Evolutionary conservation across 441 rosid genomes (phyloP).

Genomic region (Populus trichocarpa): DNA sequence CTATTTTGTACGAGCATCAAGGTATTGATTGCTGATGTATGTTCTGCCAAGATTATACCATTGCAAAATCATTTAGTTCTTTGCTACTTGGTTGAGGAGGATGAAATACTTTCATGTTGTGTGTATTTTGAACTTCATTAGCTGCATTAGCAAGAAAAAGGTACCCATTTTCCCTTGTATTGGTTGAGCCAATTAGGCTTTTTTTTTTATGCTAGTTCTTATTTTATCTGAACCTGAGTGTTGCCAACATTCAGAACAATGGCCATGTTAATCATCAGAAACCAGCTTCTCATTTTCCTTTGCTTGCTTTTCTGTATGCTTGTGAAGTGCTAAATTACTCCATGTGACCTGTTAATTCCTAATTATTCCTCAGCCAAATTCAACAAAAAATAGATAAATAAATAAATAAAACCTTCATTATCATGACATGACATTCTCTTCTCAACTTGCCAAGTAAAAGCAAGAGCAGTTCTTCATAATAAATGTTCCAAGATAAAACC

Average conservation of each 20-base stretch:
- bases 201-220: background rate
- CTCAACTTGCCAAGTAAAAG: too few relatives aligned
- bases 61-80: background rate
- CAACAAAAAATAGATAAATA: background rate
- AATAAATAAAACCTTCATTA: too few relatives aligned
- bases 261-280: background rate
- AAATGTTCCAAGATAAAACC: too few relatives aligned
- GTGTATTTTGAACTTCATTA: too few relatives aligned
- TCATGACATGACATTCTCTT: too few relatives aligned
- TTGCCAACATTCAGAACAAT: background rate
- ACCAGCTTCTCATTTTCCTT: background rate
- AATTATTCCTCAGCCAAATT: too few relatives aligned
- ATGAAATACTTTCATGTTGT: background rate
- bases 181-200: background rate
- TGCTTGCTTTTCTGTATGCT: background rate
- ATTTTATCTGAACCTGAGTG: background rate
- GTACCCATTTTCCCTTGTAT: background rate
- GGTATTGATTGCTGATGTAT: background rate
- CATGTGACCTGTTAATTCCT: too few relatives aligned
- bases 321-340: too few relatives aligned
- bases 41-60: background rate
- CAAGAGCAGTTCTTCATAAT: too few relatives aligned
- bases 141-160: background rate
- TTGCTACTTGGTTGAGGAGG: background rate
- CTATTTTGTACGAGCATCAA: background rate